Evolutionary conservation across 768 basidiomycete species (phyloP), one percentile per base, ranked within the genome.

Genomic region (Imleria badia): DNA sequence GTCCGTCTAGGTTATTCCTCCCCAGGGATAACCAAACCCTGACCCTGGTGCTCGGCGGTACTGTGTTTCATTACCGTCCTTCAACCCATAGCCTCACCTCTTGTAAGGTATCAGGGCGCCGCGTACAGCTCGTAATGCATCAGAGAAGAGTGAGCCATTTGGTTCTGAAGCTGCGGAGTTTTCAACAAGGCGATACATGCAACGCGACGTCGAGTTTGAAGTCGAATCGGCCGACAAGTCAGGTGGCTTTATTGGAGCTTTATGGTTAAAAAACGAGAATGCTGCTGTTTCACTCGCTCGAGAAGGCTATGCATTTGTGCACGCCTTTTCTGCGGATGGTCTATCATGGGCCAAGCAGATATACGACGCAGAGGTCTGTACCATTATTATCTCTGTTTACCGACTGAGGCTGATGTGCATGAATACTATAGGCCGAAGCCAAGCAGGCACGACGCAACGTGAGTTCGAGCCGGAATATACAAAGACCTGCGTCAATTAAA

Each of bases 181-280:
- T 63, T 79, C 92, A 3, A 81, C 81, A 9, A 82, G 84, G 40
- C 81, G 82, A 56, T 94, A 87, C 68, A 87, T 98, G 87, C 96
- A 99, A 70, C 84, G 96, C 29, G 96, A 99, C 65, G 86, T 93
- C 7, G 96, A 99, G 70, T 86, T 98, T 55, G 89, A 92, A 62
- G 86, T 98, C 43, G 92, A 96, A 54, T 81, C 81, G 15, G 83
- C 87, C 15, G 96, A 99, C 76, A 98, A 97, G 73, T 87, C 89
- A 5, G 96, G 96, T 36, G 97, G 97, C 4, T 98, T 96, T 72
- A 95, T 98, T 60, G 95, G 95, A 14, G 73, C 87, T 1, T 77
- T 98, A 51, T 95, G 87, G 70, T 52, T 89, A 61, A 96, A 93
- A 68, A 84, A 79, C 1, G 88, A 91, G 60, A 98, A 97, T 70